Evolutionary conservation across 371 early-diverging fungal species (phyloP).

Genomic region (Dinochytrium kinnereticum): DNA sequence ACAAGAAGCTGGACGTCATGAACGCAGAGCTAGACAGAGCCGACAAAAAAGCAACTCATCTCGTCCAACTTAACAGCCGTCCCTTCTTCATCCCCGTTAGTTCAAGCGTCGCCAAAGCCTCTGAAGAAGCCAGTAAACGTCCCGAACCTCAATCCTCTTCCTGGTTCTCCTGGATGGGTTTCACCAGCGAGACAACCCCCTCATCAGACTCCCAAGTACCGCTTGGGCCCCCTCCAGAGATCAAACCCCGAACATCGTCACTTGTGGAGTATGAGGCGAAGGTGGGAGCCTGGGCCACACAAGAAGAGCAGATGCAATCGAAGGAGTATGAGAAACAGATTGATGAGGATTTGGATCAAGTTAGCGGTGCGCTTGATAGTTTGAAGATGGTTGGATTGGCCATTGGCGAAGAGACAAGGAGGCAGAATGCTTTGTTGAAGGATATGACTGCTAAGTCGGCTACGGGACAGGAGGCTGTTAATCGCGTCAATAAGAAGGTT

Average conservation of each 20-base stretch:
- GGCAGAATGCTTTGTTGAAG: background rate
- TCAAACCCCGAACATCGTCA: slow-evolving; percentile 3
- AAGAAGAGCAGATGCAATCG: slow-evolving; percentile 10
- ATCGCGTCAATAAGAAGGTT: background rate
- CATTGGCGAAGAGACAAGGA: background rate
- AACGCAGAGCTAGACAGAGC: background rate
- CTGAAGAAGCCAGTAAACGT: slow-evolving; percentile 3
- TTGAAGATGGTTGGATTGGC: background rate
- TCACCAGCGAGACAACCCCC: background rate
- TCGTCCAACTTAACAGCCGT: slow-evolving; percentile 7
- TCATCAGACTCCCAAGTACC: background rate
- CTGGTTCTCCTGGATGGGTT: slow-evolving; percentile 22
- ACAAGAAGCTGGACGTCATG: background rate
- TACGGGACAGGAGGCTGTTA: background rate
- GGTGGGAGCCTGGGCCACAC: slow-evolving; percentile 8
- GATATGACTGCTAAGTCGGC: background rate
- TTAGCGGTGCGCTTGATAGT: background rate
- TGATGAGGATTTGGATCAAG: slow-evolving; percentile 2
- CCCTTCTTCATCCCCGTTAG: slow-evolving; percentile 4
- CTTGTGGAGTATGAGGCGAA: slow-evolving; percentile 3
- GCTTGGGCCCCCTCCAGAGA: background rate
- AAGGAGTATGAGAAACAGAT: slow-evolving; percentile 2
- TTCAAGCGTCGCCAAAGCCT: background rate
- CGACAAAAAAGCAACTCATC: slow-evolving; percentile 9
- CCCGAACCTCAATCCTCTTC: background rate